phyloP scores from a whole-genome alignment of 2,329 filamentous ascomycete genomes.

The Fusarium multiceps region DNA sequence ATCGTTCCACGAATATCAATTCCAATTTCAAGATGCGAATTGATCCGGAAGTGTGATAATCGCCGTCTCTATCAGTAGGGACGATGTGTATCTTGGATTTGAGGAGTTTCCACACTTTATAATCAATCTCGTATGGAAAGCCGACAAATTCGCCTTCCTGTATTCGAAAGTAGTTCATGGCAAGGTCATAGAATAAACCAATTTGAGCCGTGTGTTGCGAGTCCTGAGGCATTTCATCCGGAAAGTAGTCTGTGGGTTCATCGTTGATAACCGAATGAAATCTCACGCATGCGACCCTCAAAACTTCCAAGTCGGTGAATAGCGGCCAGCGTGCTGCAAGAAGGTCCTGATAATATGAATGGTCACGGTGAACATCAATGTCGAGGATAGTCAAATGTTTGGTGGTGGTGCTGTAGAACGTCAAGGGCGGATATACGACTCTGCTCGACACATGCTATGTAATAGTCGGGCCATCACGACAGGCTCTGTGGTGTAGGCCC shows the following conservation, averaged over 20 bases:
- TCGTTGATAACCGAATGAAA: neutral
- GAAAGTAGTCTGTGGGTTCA: neutral
- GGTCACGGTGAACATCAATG: neutral
- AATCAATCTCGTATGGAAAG: neutral
- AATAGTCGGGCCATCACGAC: neutral
- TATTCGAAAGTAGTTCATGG: neutral
- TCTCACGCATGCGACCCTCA: neutral
- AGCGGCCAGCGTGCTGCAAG: neutral
- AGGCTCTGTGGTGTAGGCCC: neutral
- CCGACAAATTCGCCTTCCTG: neutral
- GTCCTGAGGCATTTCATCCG: neutral
- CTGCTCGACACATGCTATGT: neutral
- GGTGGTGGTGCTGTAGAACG: neutral
- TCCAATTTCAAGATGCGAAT: neutral
- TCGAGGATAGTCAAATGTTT: neutral
- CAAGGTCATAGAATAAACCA: neutral
- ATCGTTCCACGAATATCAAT: neutral
- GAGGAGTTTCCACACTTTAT: neutral
- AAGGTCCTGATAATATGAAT: neutral
- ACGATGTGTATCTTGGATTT: neutral
- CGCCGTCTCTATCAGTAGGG: neutral
- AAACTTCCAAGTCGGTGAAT: neutral
- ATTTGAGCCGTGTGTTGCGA: neutral
- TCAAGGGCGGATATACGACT: neutral
- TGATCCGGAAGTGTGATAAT: neutral